Base-by-base conservation (phyloP, 441 rosid genomes). In the Biscutella laevigata region DNA sequence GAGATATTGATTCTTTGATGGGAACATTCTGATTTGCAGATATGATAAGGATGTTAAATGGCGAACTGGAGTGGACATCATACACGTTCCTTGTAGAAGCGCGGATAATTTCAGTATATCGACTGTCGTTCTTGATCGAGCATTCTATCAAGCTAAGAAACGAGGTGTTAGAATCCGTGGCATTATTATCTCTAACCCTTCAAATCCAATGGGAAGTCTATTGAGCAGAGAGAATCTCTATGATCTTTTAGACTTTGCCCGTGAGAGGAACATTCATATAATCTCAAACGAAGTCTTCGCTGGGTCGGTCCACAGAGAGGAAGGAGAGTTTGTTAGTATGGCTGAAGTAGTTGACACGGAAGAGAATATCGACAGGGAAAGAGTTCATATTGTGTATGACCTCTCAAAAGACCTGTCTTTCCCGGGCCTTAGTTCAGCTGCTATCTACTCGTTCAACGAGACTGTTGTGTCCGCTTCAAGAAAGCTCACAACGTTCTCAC, bases 1-100 rank as follows among this genome's bases (percentile, higher is more conserved):
- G 12, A 43, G 16, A 21, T 17, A 3, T 4, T 38, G 19, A 35
- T n/a, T 38, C 44, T 8, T 47, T 13, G n/a, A 16, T 10, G 22
- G 4, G 12, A 34, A 9, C 11, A 14, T 32, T 28, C n/a, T 17
- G 25, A 32, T 54, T 24, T 77, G 76, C 74, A 87, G 96, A 64
- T 78, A 79, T 29, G 95, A 83, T 70, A 70, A 81, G 62, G 94
- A 85, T 75, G 53, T 91, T 30, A 91, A 81, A 50, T 91, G 94
- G 95, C 74, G 94, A 66, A 81, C 96, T 3, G 98, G 95, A 40
- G 88, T 81, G 19, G 94, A 85, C 43, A 71, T 91, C 66, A 79
- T 87, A 41, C 91, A 82, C 1, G 91, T 87, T 53, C 96, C 85
- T 37, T 85, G 96, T 64, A 76, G 87, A 55, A 83, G 91, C 35